These are phyloP conservation scores for Emericellopsis terricola DNA, from an alignment of 495 filamentous ascomycete genomes.

Conservation along the genomic window DNA sequence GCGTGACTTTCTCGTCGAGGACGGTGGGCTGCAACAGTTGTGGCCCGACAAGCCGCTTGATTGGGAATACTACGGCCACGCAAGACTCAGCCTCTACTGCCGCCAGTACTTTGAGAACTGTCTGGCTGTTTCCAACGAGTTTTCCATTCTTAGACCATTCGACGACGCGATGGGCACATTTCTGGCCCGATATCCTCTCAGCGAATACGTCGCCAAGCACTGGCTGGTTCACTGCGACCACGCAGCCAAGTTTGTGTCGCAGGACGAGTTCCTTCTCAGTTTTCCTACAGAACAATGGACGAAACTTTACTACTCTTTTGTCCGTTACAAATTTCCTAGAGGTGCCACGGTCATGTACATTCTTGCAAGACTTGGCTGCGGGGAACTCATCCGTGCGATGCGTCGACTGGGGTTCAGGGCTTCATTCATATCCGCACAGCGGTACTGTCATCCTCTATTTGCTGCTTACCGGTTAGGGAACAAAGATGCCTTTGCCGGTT, in stretches of 20 bases:
- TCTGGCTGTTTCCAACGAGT: background rate
- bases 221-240: constrained; percentile 22
- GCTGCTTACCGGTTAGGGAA: no score
- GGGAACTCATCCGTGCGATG: no score
- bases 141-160: background rate
- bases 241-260: background rate
- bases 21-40: constrained; percentile 12
- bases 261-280: background rate
- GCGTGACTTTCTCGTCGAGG: constrained; percentile 23
- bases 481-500: no score
- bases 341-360: no score
- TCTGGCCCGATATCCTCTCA: constrained; percentile 18
- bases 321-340: no score
- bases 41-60: constrained; percentile 4
- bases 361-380: no score
- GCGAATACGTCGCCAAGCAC: constrained; percentile 24
- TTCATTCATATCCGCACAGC: no score
- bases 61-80: background rate
- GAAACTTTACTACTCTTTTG: no score
- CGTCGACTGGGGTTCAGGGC: no score
- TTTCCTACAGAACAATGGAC: no score
- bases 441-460: no score
- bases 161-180: background rate
- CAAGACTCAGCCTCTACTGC: background rate
- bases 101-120: background rate